These are phyloP conservation scores for Neopestalotiopsis rosae DNA, from an alignment of 2,329 filamentous ascomycete genomes.

Conservation along the genomic window DNA sequence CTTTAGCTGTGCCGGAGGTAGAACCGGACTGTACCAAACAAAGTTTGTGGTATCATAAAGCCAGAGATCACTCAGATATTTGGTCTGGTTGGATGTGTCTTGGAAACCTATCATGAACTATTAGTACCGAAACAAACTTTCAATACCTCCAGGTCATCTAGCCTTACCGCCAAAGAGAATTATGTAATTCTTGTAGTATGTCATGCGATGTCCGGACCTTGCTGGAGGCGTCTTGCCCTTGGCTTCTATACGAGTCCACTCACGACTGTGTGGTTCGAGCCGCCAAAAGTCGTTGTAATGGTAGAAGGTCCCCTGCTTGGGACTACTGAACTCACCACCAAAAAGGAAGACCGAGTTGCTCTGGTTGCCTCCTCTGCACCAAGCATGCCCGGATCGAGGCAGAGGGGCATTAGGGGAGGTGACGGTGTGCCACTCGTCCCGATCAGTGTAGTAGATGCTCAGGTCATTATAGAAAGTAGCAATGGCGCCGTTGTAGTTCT, in stretches of 20 bases:
- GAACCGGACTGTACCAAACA: constrained; percentile 77
- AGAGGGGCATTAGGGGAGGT: constrained; percentile 91
- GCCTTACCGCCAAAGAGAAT: constrained; percentile 78
- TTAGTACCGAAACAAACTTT: constrained; percentile 19
- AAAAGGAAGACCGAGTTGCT: constrained; percentile 87
- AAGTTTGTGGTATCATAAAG: constrained; percentile 91
- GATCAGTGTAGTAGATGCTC: constrained; percentile 76
- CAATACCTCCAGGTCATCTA: not conserved
- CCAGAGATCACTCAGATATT: constrained; percentile 93
- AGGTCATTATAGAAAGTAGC: constrained; percentile 75
- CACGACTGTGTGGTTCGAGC: constrained; percentile 80
- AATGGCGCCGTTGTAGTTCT: constrained; percentile 91
- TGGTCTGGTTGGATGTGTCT: constrained; percentile 93
- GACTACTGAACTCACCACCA: constrained; percentile 89
- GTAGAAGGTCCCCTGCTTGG: constrained; percentile 98
- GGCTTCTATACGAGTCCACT: constrained; percentile 89
- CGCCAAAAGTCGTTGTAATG: constrained; percentile 99
- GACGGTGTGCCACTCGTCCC: constrained; percentile 88
- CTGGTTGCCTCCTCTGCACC: constrained; percentile 85
- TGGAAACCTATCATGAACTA: constrained; percentile 68
- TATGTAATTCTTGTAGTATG: constrained; percentile 96
- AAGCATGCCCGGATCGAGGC: constrained; percentile 90
- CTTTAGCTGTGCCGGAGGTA: constrained; percentile 81
- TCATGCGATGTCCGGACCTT: constrained; percentile 93
- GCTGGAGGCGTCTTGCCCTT: constrained; percentile 81